These are phyloP conservation scores for Trichoderma polysporum DNA, from an alignment of 2,329 filamentous ascomycete genomes.

Conservation along the genomic window DNA sequence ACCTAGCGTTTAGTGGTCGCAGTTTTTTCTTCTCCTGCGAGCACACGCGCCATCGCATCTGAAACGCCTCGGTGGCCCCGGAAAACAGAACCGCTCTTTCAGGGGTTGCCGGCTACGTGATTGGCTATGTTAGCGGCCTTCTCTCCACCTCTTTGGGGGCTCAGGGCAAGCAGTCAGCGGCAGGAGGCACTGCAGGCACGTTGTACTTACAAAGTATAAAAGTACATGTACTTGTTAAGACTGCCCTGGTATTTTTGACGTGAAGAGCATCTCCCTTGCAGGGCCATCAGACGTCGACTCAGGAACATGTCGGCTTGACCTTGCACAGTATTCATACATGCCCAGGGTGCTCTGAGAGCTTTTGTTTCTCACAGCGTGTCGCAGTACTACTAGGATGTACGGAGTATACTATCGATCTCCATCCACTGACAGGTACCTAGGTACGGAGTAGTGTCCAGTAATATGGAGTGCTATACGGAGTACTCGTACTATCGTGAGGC, in stretches of 20 bases:
- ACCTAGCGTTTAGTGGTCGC: neutral
- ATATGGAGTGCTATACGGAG: neutral
- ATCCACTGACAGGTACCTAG: neutral
- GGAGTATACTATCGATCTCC: neutral
- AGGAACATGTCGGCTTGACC: neutral
- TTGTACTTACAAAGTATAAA: no score
- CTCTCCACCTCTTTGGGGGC: neutral
- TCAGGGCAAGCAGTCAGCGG: slow-evolving; percentile 8
- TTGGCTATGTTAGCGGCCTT: neutral
- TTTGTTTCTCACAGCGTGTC: neutral
- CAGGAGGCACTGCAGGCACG: neutral
- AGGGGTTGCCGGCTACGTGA: slow-evolving; percentile 15
- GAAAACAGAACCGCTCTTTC: slow-evolving; percentile 17
- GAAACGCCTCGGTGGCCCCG: slow-evolving; percentile 26
- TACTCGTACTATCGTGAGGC: no score
- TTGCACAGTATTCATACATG: neutral
- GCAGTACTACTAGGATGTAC: neutral
- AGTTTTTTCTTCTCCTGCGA: neutral
- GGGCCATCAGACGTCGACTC: neutral
- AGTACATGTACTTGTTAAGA: neutral
- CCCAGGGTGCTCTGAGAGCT: neutral
- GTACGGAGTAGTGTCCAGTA: neutral
- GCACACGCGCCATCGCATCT: slow-evolving; percentile 23
- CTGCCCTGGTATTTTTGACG: neutral
- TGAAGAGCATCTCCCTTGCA: slow-evolving; percentile 5